A percentile compares a stretch with the other conserved stretches of the same genome.
These are phyloP conservation scores for Citrus unshiu DNA, from an alignment of 345 rosid genomes.

Conservation along the genomic window DNA sequence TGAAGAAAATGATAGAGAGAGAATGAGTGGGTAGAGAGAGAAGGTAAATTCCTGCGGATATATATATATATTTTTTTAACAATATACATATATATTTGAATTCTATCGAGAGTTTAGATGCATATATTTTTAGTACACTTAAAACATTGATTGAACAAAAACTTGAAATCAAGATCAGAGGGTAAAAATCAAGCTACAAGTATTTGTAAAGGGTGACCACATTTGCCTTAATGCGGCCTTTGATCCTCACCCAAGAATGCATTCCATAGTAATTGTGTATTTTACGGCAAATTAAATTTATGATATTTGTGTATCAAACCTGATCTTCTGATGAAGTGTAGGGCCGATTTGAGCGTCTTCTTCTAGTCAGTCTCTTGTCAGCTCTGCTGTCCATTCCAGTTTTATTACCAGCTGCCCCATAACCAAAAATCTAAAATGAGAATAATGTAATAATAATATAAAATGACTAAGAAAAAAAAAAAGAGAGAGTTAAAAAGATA, in stretches of 20 bases:
- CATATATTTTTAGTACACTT: no score
- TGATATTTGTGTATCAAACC: conserved; percentile 18
- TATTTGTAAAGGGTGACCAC: not conserved
- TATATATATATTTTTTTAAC: no score
- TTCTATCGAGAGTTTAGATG: no score
- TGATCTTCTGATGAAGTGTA: conserved; percentile 35
- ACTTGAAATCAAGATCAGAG: not conserved
- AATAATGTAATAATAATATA: not conserved
- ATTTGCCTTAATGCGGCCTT: not conserved
- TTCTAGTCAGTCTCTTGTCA: conserved; percentile 19
- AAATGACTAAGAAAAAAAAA: no score
- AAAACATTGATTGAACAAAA: no score
- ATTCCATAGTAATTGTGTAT: not conserved
- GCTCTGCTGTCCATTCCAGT: conserved; percentile 9
- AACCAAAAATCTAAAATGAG: not conserved
- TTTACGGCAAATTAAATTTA: not conserved
- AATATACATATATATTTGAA: no score
- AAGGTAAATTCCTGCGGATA: no score
- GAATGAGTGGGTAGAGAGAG: no score
- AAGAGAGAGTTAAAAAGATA: no score
- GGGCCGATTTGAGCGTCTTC: conserved; percentile 21
- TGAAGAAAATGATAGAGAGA: no score
- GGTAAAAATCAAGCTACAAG: not conserved
- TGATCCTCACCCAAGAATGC: not conserved
- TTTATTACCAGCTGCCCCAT: not conserved